Percentiles rank a stretch among this genome's conserved stretches.
These are phyloP conservation scores for Xerocomellus intermedius DNA, from an alignment of 768 basidiomycete genomes.

Conservation along the genomic window DNA sequence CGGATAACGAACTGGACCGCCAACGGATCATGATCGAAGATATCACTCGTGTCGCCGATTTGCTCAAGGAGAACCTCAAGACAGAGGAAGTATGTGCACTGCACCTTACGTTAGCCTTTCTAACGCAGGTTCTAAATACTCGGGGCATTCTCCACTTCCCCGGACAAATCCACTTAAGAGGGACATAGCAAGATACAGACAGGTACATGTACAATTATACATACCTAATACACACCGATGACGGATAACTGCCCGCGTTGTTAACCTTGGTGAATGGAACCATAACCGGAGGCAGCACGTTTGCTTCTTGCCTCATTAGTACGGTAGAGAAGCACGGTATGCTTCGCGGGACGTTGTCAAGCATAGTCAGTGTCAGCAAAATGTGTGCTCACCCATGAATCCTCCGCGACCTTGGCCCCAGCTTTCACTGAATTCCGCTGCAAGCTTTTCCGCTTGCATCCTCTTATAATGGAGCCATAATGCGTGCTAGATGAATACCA, in stretches of 20 bases:
- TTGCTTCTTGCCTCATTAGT: too few species aligned
- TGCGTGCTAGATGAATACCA: conserved; percentile 50
- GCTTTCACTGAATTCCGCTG: too few species aligned
- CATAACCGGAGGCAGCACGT: conserved; percentile 38
- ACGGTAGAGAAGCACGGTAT: too few species aligned
- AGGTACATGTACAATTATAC: neutral
- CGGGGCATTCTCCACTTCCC: conserved; percentile 64
- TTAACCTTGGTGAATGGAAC: conserved; percentile 26
- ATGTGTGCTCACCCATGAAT: conserved; percentile 62
- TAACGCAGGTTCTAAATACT: conserved; percentile 51
- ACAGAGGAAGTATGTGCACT: conserved; percentile 60
- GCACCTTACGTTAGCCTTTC: neutral
- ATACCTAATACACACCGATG: neutral
- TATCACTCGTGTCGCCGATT: conserved; percentile 54
- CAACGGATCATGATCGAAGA: conserved; percentile 68
- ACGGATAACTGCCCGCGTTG: neutral
- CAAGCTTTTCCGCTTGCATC: conserved; percentile 85
- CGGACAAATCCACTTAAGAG: conserved; percentile 57
- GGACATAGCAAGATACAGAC: neutral
- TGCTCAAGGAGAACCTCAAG: conserved; percentile 71
- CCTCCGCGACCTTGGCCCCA: conserved; percentile 75
- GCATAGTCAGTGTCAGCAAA: neutral
- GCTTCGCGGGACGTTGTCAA: conserved; percentile 2
- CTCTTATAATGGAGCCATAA: conserved; percentile 91
- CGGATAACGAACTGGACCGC: conserved; percentile 43